Conservation (phyloP, 257 asterid genomes). For the Cinchona pubescens region DNA sequence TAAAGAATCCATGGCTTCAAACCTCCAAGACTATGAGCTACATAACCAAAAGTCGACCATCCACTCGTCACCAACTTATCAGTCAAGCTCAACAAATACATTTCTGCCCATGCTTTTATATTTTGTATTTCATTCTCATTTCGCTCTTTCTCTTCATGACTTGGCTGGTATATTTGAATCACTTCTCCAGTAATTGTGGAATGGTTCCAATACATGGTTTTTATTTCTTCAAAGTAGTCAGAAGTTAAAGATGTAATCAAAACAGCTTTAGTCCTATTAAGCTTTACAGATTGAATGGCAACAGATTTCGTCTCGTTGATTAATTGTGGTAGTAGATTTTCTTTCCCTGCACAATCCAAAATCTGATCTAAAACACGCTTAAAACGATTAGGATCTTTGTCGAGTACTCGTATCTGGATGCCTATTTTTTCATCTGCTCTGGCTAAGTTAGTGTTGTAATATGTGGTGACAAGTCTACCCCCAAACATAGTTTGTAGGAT, state of each 20-base stretch:
- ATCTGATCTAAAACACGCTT: conserved; percentile 57
- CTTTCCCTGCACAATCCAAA: conserved; percentile 46
- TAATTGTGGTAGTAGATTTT: conserved; percentile 47
- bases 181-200: conserved; percentile 60
- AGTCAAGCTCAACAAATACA: conserved; percentile 41
- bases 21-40: conserved; percentile 84
- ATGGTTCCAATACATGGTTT: conserved; percentile 57
- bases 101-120: not conserved
- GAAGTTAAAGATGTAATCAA: conserved; percentile 51
- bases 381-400: conserved; percentile 33
- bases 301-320: conserved; percentile 24
- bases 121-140: conserved; percentile 36
- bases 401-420: conserved; percentile 61
- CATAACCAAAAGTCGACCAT: conserved; percentile 79
- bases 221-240: conserved; percentile 52
- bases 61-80: conserved; percentile 75
- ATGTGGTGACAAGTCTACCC: conserved; percentile 62
- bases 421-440: conserved; percentile 56
- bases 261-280: conserved; percentile 39
- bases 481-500: conserved; percentile 75
- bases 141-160: conserved; percentile 58
- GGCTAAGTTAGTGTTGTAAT: conserved; percentile 54
- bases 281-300: conserved; percentile 18
- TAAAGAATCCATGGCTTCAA: conserved; percentile 70
- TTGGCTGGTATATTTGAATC: conserved; percentile 60